Conservation (phyloP, 2,329 filamentous ascomycete genomes). For the Botrytis pseudocinerea region DNA sequence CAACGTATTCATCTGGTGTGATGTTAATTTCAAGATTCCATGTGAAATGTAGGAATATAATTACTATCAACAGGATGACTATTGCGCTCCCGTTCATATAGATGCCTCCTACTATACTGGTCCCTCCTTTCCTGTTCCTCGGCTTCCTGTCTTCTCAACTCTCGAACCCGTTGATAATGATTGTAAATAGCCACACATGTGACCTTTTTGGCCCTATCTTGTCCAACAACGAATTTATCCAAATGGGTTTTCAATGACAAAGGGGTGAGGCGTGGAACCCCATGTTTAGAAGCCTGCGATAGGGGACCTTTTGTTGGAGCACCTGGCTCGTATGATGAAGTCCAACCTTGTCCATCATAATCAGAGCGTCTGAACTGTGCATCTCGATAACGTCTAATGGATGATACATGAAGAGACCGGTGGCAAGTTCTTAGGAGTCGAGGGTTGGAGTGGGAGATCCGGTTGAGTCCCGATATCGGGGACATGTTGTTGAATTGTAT, state of each 20-base stretch:
- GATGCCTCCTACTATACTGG: constrained; percentile 55
- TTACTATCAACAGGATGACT: constrained; percentile 78
- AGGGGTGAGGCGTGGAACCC: constrained; percentile 64
- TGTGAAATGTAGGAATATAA: constrained; percentile 32
- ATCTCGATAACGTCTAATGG: constrained; percentile 19
- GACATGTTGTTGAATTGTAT: constrained; percentile 14
- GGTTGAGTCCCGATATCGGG: constrained; percentile 20
- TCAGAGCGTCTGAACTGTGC: constrained; percentile 52
- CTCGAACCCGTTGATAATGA: constrained; percentile 87
- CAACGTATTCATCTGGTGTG: constrained; percentile 55
- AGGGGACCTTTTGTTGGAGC: constrained; percentile 64
- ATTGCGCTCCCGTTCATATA: constrained; percentile 47
- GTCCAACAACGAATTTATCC: constrained; percentile 94
- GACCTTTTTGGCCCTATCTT: constrained; percentile 91
- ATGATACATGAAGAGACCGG: not conserved
- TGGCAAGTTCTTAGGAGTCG: constrained; percentile 22
- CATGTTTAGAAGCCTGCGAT: constrained; percentile 50
- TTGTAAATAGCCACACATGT: constrained; percentile 94
- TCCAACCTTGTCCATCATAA: constrained; percentile 57
- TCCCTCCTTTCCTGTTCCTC: constrained; percentile 70
- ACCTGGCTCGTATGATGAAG: constrained; percentile 62
- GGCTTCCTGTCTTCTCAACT: constrained; percentile 71
- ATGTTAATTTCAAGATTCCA: constrained; percentile 39
- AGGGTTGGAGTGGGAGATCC: constrained; percentile 24
- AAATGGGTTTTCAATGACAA: constrained; percentile 81